Evolutionary conservation across 1,284 basidiomycete genomes (phyloP), one percentile per base, ranked within the genome.

Genomic region (Papiliotrema flavescens): DNA sequence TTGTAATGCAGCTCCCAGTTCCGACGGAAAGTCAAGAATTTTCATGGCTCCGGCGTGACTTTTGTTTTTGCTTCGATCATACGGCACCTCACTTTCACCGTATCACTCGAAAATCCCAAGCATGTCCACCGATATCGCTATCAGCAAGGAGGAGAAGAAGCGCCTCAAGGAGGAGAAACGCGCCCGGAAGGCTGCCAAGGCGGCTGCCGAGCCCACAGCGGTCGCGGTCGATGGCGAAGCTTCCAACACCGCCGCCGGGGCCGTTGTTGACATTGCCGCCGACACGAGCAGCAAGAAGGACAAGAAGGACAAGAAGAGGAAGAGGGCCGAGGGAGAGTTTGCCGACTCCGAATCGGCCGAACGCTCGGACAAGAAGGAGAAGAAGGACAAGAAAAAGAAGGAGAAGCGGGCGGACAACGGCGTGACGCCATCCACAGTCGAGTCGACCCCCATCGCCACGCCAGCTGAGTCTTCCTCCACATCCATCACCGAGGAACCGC

Each of bases 101-200:
- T n/a, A n/a, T n/a, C n/a, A n/a, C n/a, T n/a, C n/a, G n/a, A n/a
- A n/a, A n/a, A n/a, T 11, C 28, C 5, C 28, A 32, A 11, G 6
- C 28, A 74, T 74, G 71, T 71, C 70, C n/a, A 60, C 59, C 57
- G 73, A 71, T 26, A 58, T 57, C 26, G 41, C 50, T 17, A 37
- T 73, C 17, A 67, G 60, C 56, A 74, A 68, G 55, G 69, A 67
- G 57, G 67, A 63, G 51, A 74, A 73, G 63, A 55, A 47, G 26
- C 13, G 17, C 47, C 54, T 46, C 24, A 67, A 68, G 57, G 69
- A 67, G 56, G 67, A 62, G 49, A 74, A 73, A 61, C 54, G 62
- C 32, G 55, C 59, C 5, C 56, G 62, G 51, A 73, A 73, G 55
- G 71, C 66, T 24, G 66, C 54, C 28, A 65, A 65, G 35, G 26